Percentiles rank a stretch among this genome's conserved stretches.
Conservation (phyloP, 176 grass and related monocot species). For the Dactylis glomerata region DNA sequence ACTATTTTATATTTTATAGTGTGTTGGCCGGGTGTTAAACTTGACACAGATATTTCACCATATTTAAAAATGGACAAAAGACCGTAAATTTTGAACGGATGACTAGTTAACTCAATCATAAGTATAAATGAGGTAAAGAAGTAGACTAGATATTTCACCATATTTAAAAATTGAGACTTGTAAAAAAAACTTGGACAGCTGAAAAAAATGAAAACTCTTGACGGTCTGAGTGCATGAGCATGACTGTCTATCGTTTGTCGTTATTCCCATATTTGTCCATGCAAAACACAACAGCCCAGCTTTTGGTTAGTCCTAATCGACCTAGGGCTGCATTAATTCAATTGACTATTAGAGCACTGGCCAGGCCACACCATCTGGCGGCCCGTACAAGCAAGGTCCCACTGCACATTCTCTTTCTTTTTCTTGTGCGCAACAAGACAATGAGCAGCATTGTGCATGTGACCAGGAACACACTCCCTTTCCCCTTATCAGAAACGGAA, state of each 20-base stretch:
- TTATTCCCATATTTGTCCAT: neutral
- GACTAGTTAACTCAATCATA: too few species aligned
- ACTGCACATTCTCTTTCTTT: neutral
- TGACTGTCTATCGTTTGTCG: slow-evolving; percentile 6
- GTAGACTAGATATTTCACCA: too few species aligned
- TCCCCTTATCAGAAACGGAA: neutral
- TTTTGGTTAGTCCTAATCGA: slow-evolving; percentile 30
- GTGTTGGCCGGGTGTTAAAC: too few species aligned
- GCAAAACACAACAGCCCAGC: slow-evolving; percentile 25
- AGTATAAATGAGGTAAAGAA: too few species aligned
- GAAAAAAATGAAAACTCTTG: too few species aligned
- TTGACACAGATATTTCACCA: too few species aligned
- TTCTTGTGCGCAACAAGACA: slow-evolving; percentile 13
- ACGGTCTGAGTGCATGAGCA: neutral
- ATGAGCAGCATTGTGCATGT: slow-evolving; percentile 18
- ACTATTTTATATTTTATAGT: too few species aligned
- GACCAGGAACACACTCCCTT: slow-evolving; percentile 3
- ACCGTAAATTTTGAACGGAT: too few species aligned
- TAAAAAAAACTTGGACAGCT: too few species aligned
- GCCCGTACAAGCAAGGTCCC: slow-evolving; percentile 17
- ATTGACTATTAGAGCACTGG: slow-evolving; percentile 49
- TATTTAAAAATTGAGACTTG: too few species aligned
- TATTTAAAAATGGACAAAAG: too few species aligned
- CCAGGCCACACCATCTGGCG: slow-evolving; percentile 22
- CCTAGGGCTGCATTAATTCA: slow-evolving; percentile 24